Evolutionary conservation across 306 rosid species (phyloP).

Genomic region (Inga laurina): DNA sequence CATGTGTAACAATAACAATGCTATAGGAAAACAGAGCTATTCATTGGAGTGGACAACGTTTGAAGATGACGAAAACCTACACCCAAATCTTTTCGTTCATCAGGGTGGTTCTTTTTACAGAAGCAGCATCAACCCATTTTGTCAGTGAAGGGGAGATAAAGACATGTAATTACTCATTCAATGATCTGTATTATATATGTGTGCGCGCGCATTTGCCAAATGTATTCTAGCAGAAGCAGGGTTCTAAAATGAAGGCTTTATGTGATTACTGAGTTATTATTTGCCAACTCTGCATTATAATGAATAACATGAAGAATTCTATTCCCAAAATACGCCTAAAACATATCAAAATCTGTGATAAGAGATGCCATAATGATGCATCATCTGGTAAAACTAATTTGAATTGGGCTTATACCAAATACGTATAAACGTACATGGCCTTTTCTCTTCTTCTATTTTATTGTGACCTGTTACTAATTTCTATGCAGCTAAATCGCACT

Average conservation of each 20-base stretch:
- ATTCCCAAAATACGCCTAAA: neutral
- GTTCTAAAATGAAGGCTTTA: neutral
- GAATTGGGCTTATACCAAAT: neutral
- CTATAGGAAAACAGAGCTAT: conserved; percentile 51
- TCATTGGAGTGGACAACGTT: conserved; percentile 74
- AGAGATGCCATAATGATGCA: neutral
- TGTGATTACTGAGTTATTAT: neutral
- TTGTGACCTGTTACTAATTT: neutral
- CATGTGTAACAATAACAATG: conserved; percentile 42
- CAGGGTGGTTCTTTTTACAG: conserved; percentile 33
- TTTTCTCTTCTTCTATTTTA: neutral
- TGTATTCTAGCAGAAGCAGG: neutral
- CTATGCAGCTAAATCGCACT: neutral
- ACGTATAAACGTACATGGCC: neutral
- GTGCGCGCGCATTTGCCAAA: neutral
- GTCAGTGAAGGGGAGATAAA: conserved; percentile 30
- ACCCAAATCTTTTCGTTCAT: conserved; percentile 67
- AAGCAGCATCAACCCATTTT: conserved; percentile 55
- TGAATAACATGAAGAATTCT: neutral
- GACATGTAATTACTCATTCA: conserved; percentile 23
- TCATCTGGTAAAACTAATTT: neutral
- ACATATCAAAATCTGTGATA: neutral
- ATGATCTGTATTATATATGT: neutral
- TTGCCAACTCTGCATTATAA: neutral
- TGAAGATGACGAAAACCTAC: conserved; percentile 75